Percentiles rank a stretch among this genome's conserved stretches.
Conservation (phyloP, 1,284 basidiomycete genomes). For the Boletus mariae region DNA sequence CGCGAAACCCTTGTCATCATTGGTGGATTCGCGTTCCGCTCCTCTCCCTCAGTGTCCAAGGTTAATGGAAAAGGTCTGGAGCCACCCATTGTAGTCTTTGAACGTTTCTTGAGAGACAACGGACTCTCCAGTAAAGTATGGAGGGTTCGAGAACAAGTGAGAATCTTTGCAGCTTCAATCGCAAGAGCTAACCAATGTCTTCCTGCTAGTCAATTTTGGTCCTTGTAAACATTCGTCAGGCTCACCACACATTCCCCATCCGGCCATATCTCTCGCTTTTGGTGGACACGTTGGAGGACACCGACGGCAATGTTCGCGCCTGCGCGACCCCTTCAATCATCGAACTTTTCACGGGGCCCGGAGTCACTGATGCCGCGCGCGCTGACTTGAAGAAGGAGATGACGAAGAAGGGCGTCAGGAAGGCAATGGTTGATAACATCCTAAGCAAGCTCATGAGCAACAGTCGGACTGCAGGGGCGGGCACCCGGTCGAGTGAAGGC, state of each 20-base stretch:
- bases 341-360: constrained; percentile 79
- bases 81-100: constrained; percentile 72
- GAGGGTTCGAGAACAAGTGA: constrained; percentile 80
- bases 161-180: constrained; percentile 22
- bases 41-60: constrained; percentile 41
- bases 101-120: constrained; percentile 69
- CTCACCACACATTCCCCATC: constrained; percentile 73
- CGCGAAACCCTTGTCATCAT: constrained; percentile 70
- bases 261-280: constrained; percentile 78
- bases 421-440: constrained; percentile 76
- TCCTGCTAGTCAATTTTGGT: constrained; percentile 55
- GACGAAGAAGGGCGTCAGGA: constrained; percentile 78
- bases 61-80: constrained; percentile 71
- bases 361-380: constrained; percentile 80
- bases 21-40: constrained; percentile 67
- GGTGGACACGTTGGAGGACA: constrained; percentile 85
- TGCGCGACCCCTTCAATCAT: constrained; percentile 79
- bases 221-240: constrained; percentile 64
- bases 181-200: constrained; percentile 1
- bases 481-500: constrained; percentile 49
- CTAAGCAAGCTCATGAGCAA: constrained; percentile 55
- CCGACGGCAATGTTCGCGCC: constrained; percentile 86
- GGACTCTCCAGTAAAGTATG: constrained; percentile 75
- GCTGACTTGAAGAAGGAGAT: constrained; percentile 93
- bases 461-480: constrained; percentile 35